Percentiles rank a stretch among this genome's conserved stretches.
Conservation (phyloP, 495 filamentous ascomycete genomes). For the Aspergillus saccharolyticus region DNA sequence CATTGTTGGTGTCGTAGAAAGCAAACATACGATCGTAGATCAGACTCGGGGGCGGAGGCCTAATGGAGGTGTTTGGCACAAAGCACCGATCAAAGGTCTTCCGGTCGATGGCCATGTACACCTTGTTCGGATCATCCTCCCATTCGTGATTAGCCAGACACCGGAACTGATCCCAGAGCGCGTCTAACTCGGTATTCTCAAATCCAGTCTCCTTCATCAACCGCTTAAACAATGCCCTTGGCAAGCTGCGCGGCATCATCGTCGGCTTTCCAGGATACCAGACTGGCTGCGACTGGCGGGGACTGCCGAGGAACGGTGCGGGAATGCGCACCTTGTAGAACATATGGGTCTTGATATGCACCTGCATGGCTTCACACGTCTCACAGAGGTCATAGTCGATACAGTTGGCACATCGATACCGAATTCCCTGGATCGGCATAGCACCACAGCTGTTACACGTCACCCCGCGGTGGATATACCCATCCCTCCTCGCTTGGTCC, state of each 20-base stretch:
- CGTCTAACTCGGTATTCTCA: slow-evolving; percentile 79
- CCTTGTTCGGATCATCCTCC: slow-evolving; percentile 71
- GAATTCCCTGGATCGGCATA: slow-evolving; percentile 82
- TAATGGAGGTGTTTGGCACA: slow-evolving; percentile 70
- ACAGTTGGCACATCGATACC: slow-evolving; percentile 90
- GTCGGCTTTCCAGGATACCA: slow-evolving; percentile 90
- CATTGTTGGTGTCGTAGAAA: slow-evolving; percentile 87
- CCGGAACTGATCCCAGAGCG: slow-evolving; percentile 92
- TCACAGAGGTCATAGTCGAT: slow-evolving; percentile 89
- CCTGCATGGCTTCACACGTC: slow-evolving; percentile 75
- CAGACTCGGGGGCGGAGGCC: slow-evolving; percentile 74
- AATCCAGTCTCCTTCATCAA: slow-evolving; percentile 69
- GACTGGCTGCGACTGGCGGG: slow-evolving; percentile 65
- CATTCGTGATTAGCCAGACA: slow-evolving; percentile 84
- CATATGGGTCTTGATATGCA: slow-evolving; percentile 87
- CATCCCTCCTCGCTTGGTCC: slow-evolving; percentile 74
- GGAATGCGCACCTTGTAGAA: slow-evolving; percentile 90
- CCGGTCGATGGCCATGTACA: slow-evolving; percentile 80
- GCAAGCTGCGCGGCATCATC: slow-evolving; percentile 57
- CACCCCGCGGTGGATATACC: slow-evolving; percentile 91
- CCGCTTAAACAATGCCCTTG: slow-evolving; percentile 55
- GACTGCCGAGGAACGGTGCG: slow-evolving; percentile 60
- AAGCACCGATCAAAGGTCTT: slow-evolving; percentile 88
- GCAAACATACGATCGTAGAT: slow-evolving; percentile 95
- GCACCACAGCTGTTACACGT: slow-evolving; percentile 82